Evolutionary conservation across 805 yeast species (phyloP).

Genomic region (Yarrowia deformans): DNA sequence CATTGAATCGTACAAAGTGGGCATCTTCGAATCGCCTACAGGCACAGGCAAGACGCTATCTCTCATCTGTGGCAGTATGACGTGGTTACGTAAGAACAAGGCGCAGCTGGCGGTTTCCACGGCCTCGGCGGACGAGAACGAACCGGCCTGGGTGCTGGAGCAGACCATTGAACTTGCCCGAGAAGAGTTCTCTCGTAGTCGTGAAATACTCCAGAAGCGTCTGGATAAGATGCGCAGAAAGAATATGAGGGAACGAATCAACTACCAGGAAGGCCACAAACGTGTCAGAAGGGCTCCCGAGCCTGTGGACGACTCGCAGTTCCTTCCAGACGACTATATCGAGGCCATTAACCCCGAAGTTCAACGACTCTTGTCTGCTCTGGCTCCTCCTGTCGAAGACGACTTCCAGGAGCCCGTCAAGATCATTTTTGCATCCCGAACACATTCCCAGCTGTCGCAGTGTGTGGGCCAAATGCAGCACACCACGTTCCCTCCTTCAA

Average conservation of each 20-base stretch:
- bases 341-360: slow-evolving; percentile 13
- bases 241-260: slow-evolving; percentile 41
- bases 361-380: not conserved
- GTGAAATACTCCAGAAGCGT: slow-evolving; percentile 46
- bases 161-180: slow-evolving; percentile 49
- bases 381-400: slow-evolving; percentile 39
- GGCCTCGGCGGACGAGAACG: slow-evolving; percentile 56
- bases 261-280: slow-evolving; percentile 35
- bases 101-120: slow-evolving; percentile 40
- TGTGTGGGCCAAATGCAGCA: slow-evolving; percentile 68
- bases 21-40: slow-evolving; percentile 90
- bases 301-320: slow-evolving; percentile 53
- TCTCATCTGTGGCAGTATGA: slow-evolving; percentile 80
- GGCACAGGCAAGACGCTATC: slow-evolving; percentile 90
- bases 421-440: slow-evolving; percentile 79
- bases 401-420: slow-evolving; percentile 51
- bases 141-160: slow-evolving; percentile 73
- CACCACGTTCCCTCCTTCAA: slow-evolving; percentile 16
- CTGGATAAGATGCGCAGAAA: slow-evolving; percentile 41
- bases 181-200: slow-evolving; percentile 42
- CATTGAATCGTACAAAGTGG: slow-evolving; percentile 65
- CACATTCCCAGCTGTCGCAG: slow-evolving; percentile 88
- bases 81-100: slow-evolving; percentile 74
- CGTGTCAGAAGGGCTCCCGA: slow-evolving; percentile 42
- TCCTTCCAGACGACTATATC: slow-evolving; percentile 19